phyloP scores from a whole-genome alignment of 257 asterid species.

The Prunella vulgaris region DNA sequence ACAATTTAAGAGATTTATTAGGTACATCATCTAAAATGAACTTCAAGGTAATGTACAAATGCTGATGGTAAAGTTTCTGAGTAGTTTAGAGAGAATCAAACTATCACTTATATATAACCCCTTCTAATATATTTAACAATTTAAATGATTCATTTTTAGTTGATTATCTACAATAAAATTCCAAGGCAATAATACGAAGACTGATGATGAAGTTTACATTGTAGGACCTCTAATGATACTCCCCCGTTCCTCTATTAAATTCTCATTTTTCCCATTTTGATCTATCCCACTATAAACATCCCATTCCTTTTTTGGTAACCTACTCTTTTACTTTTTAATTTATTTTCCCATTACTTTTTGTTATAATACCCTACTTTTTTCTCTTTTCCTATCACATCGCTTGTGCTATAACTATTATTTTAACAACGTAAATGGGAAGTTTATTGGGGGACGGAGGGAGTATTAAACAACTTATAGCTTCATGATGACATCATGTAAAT shows the following conservation, averaged over 20 bases:
- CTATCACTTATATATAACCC: background rate
- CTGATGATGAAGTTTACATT: slow-evolving; percentile 4
- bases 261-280: too few species aligned
- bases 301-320: too few species aligned
- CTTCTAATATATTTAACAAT: background rate
- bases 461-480: background rate
- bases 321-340: too few species aligned
- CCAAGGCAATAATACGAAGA: background rate
- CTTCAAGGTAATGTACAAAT: background rate
- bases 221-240: background rate
- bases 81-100: background rate
- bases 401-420: too few species aligned
- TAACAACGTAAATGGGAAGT: too few species aligned
- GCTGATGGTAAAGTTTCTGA: background rate
- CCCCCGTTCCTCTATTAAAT: too few species aligned
- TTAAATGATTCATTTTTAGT: background rate
- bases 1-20: background rate
- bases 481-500: background rate
- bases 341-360: too few species aligned
- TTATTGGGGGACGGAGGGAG: too few species aligned
- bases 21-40: background rate
- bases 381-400: too few species aligned
- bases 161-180: background rate
- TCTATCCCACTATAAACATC: too few species aligned
- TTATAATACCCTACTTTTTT: too few species aligned